phyloP scores from a whole-genome alignment of 371 early-diverging fungal genomes.

The Syncephalis plumigaleata region DNA sequence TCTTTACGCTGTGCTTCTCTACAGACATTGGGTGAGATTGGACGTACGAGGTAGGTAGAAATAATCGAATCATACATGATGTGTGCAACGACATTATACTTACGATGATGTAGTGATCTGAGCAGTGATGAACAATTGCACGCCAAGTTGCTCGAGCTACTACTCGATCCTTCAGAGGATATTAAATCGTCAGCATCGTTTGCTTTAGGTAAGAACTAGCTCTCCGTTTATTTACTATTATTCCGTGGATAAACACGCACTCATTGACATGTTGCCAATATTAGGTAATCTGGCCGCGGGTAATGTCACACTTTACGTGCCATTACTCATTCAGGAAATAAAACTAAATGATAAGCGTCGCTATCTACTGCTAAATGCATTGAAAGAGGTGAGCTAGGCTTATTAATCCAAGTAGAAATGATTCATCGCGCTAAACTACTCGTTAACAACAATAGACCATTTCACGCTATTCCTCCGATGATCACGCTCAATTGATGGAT shows the following conservation, averaged over 20 bases:
- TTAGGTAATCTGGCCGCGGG: slow-evolving; percentile 61
- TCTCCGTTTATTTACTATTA: too few relatives aligned
- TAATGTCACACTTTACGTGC: slow-evolving; percentile 46
- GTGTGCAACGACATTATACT: too few relatives aligned
- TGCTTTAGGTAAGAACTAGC: slow-evolving; percentile 27
- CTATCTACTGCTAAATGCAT: slow-evolving; percentile 53
- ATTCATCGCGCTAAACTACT: too few relatives aligned
- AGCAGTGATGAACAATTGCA: slow-evolving; percentile 23
- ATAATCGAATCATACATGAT: too few relatives aligned
- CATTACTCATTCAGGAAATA: slow-evolving; percentile 45
- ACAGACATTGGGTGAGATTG: slow-evolving; percentile 62
- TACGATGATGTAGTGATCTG: slow-evolving; percentile 46
- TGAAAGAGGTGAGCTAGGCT: slow-evolving; percentile 48
- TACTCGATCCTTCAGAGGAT: slow-evolving; percentile 58
- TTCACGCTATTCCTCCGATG: slow-evolving; percentile 33
- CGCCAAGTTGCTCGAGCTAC: slow-evolving; percentile 31
- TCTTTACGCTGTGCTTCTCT: slow-evolving; percentile 42
- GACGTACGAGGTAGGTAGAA: slow-evolving; percentile 18
- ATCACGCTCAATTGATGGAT: slow-evolving; percentile 20
- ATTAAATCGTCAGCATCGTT: slow-evolving; percentile 73
- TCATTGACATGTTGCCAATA: too few relatives aligned
- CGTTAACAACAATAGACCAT: too few relatives aligned
- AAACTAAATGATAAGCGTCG: slow-evolving; percentile 42
- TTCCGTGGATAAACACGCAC: too few relatives aligned
- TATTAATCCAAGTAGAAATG: too few relatives aligned